These are phyloP conservation scores for Fraxinus floribunda DNA, from an alignment of 305 asterid genomes.

Conservation along the genomic window DNA sequence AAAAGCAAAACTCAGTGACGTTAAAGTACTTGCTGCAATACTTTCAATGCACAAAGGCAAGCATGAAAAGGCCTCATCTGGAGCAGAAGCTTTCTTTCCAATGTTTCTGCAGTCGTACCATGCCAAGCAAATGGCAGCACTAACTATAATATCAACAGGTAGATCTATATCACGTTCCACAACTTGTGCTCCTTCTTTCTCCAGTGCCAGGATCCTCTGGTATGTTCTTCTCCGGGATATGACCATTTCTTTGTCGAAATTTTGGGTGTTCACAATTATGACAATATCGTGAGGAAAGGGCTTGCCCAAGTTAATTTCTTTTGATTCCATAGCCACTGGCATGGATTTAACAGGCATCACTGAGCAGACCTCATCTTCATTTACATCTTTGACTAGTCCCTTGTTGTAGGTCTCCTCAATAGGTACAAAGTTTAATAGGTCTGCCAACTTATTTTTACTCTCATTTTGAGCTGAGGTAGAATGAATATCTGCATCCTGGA, in stretches of 20 bases:
- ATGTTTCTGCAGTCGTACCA: constrained; percentile 90
- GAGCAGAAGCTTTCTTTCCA: constrained; percentile 78
- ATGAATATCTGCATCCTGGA: constrained; percentile 49
- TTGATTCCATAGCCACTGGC: constrained; percentile 44
- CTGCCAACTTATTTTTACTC: constrained; percentile 48
- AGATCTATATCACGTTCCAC: constrained; percentile 82
- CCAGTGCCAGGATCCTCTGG: constrained; percentile 80
- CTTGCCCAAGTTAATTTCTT: constrained; percentile 43
- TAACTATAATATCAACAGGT: constrained; percentile 76
- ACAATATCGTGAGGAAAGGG: constrained; percentile 45
- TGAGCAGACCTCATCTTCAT: constrained; percentile 43
- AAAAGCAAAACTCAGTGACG: constrained; percentile 93
- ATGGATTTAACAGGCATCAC: constrained; percentile 41
- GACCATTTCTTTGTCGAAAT: constrained; percentile 80
- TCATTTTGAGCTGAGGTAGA: constrained; percentile 37
- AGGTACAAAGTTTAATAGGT: constrained; percentile 53
- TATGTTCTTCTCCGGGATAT: constrained; percentile 93
- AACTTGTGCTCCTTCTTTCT: constrained; percentile 82
- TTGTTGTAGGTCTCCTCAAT: constrained; percentile 42
- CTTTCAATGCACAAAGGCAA: constrained; percentile 88
- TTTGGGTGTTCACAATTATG: constrained; percentile 80
- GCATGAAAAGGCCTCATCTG: constrained; percentile 75
- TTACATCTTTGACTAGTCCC: constrained; percentile 38
- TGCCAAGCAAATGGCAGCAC: constrained; percentile 74
- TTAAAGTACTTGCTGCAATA: constrained; percentile 77